Base-by-base conservation (phyloP, 2,329 filamentous ascomycete genomes). In the Paecilomyces sp. region DNA sequence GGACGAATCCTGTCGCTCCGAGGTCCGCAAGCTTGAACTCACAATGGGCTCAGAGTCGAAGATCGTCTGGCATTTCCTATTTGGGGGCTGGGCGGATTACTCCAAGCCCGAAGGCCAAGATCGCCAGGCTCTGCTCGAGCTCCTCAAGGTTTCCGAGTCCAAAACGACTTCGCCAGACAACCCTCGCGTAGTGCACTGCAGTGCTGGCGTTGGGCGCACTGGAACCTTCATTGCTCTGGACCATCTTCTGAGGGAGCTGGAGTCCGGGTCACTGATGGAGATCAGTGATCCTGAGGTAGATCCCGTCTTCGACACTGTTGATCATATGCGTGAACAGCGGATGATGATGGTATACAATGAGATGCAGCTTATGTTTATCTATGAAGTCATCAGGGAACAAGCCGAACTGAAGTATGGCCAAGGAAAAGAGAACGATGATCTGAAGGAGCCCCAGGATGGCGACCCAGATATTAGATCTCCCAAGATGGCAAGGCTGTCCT, bases 221-320 rank as follows among this genome's bases (percentile, higher is more conserved):
- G 94, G 94, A 34, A 97, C 94, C 0, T 99, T 97, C 71, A 96
- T 99, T 68, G 89, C 91, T 1, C 83, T 99, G n/a, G 94, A 97
- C 75, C 91, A 95, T 74, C 84, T 99, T 28, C 82, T 96, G 63
- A 83, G 87, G 36, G 91, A 97, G 74, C 81, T 97, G 9, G 86
- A 90, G 28, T 83, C 86, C 5, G 93, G 92, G 56, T 82, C 86
- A 24, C 76, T 96, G 56, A 79, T 84, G 63, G 71, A 78, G 56
- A 65, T 67, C 34, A 67, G 76, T 8, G 75, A 78, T 9, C 75
- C 80, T 11, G 76, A 80, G 54, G 69, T 75, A 28, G 92, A 97
- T 68, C 83, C 88, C 2, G 83, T 99, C 50, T 90, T 87, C 65
- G 82, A 89, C 18, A 89, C 89, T 0, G 92, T 99, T 58, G 88